phyloP scores from a whole-genome alignment of 2,329 filamentous ascomycete genomes.

The Rhytidhysteron rufulum region DNA sequence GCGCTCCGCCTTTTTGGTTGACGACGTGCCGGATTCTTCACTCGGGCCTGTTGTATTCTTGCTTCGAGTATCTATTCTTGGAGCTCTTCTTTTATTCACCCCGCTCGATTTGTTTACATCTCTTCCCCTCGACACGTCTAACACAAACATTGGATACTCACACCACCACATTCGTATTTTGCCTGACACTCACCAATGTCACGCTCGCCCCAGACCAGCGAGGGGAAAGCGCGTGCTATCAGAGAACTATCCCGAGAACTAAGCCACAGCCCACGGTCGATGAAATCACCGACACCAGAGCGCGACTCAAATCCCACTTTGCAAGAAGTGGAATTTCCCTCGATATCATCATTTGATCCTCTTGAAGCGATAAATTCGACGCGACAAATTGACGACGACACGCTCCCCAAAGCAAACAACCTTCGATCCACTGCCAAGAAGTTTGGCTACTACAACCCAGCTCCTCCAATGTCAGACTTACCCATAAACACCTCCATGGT shows the following conservation, averaged over 20 bases:
- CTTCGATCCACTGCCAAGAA: conserved; percentile 38
- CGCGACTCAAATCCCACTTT: conserved; percentile 35
- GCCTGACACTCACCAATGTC: conserved; percentile 22
- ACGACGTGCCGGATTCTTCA: not conserved
- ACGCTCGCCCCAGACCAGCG: conserved; percentile 33
- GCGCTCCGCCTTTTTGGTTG: not conserved
- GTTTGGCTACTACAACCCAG: conserved; percentile 31
- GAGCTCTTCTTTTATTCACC: not conserved
- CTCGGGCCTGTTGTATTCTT: not conserved
- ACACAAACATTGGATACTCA: not conserved
- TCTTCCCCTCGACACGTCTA: conserved; percentile 1
- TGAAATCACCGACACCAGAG: conserved; percentile 25
- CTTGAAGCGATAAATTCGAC: conserved; percentile 36
- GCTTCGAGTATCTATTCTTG: not conserved
- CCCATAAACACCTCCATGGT: conserved; percentile 35
- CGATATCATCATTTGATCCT: conserved; percentile 15
- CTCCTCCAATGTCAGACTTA: conserved; percentile 30
- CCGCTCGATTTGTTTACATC: not conserved
- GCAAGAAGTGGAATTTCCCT: conserved; percentile 19
- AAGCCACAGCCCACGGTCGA: conserved; percentile 28
- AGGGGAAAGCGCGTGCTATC: conserved; percentile 35
- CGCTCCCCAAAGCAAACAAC: conserved; percentile 14
- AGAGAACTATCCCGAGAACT: conserved; percentile 34
- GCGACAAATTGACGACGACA: conserved; percentile 33
- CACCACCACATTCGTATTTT: not conserved